Conservation (phyloP, 2,329 filamentous ascomycete species). For the Aaosphaeria arxii region DNA sequence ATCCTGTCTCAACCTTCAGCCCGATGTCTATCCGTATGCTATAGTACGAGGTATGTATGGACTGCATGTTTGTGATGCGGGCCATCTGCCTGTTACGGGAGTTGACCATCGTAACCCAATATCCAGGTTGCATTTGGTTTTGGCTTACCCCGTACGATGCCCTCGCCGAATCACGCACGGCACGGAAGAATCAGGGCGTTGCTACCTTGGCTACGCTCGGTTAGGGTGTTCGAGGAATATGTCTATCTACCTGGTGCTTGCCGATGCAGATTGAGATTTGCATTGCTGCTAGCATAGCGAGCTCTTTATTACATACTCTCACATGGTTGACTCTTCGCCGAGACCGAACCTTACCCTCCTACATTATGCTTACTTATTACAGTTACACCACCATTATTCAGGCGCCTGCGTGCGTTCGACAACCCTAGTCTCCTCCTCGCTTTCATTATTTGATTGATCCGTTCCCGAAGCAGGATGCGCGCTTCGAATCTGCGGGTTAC, state of each 20-base stretch:
- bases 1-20: too few species aligned
- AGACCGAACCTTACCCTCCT: slow-evolving; percentile 16
- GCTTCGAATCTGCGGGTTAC: too few species aligned
- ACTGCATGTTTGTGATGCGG: too few species aligned
- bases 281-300: slow-evolving; percentile 20
- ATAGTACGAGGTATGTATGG: too few species aligned
- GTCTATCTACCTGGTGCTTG: slow-evolving; percentile 1
- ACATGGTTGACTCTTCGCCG: slow-evolving; percentile 9
- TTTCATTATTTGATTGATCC: too few species aligned
- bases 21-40: too few species aligned
- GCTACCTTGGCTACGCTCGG: too few species aligned
- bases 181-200: not conserved
- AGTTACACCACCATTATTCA: slow-evolving; percentile 17
- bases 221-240: too few species aligned
- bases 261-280: slow-evolving; percentile 5
- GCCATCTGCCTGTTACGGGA: too few species aligned
- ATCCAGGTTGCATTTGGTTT: slow-evolving; percentile 6
- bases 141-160: slow-evolving; percentile 3
- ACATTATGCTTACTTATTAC: slow-evolving; percentile 21
- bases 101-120: not conserved
- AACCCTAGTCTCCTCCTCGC: too few species aligned
- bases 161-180: slow-evolving; percentile 1
- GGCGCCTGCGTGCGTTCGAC: too few species aligned
- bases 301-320: slow-evolving; percentile 5
- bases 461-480: too few species aligned